Conservation (phyloP, 371 early-diverging fungal species). For the Mortierella sp. region DNA sequence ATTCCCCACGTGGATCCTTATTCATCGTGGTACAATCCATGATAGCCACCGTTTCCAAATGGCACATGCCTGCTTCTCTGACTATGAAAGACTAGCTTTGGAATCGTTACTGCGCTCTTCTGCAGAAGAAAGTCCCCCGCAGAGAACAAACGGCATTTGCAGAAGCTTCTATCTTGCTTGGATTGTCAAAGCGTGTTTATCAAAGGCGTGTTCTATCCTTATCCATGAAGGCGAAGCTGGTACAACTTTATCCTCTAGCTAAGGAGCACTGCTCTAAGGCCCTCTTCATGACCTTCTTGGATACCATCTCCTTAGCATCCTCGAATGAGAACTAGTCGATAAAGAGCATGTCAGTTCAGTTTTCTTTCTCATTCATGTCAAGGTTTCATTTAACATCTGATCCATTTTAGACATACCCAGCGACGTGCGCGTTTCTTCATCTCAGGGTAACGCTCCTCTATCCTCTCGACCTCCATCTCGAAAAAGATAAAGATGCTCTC, state of each 20-base stretch:
- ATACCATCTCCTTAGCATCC: constrained; percentile 60
- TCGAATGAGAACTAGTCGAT: constrained; percentile 64
- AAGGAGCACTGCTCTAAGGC: constrained; percentile 62
- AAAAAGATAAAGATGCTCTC: constrained; percentile 66
- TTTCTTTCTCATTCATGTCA: not conserved
- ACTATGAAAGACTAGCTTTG: no score
- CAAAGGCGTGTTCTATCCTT: no score
- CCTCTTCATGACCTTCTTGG: constrained; percentile 67
- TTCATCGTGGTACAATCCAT: no score
- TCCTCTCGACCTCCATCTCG: constrained; percentile 64
- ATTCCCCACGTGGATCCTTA: no score
- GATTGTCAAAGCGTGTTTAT: no score
- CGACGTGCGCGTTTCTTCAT: constrained; percentile 60
- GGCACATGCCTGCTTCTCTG: no score
- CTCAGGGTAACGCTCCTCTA: constrained; percentile 70
- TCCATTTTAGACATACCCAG: constrained; percentile 70
- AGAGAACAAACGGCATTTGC: no score
- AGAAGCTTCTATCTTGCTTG: no score
- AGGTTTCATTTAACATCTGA: not conserved
- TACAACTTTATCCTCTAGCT: constrained; percentile 23
- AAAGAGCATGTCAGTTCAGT: not conserved
- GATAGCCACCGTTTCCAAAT: no score
- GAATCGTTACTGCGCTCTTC: no score
- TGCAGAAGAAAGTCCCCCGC: no score
- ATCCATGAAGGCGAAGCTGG: no score